Evolutionary conservation across 73 alveolate genomes (phyloP).

Genomic region (Tetrahymena malaccensis): DNA sequence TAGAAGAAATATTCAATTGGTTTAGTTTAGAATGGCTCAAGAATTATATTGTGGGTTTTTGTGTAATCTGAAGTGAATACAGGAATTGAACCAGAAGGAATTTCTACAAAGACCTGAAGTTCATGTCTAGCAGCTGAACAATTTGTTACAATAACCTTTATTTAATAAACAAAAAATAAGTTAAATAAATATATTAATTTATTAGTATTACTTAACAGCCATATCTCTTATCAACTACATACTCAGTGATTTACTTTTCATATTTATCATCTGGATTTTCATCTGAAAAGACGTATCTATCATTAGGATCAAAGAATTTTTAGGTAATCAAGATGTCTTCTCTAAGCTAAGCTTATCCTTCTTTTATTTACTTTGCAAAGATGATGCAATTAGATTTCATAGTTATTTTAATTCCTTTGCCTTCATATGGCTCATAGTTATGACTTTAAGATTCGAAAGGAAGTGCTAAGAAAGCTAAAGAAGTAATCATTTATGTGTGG

Average conservation of each 20-base stretch:
- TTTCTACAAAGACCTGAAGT: constrained; percentile 67
- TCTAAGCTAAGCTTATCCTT: constrained; percentile 61
- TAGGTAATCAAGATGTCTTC: constrained; percentile 71
- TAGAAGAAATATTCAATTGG: constrained; percentile 66
- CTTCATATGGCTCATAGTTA: constrained; percentile 53
- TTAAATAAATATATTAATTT: neutral
- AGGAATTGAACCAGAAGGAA: constrained; percentile 90
- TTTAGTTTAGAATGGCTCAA: constrained; percentile 68
- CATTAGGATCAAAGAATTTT: constrained; percentile 55
- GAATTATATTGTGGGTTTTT: constrained; percentile 43
- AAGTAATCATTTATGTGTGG: constrained; percentile 51
- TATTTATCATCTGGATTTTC: constrained; percentile 36
- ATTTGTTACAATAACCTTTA: constrained; percentile 72
- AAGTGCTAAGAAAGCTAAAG: constrained; percentile 66
- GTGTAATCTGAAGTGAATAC: constrained; percentile 53
- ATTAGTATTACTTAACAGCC: constrained; percentile 50
- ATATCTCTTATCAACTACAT: constrained; percentile 63
- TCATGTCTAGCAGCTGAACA: constrained; percentile 56
- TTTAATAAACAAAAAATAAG: neutral
- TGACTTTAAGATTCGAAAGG: constrained; percentile 65
- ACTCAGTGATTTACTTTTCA: constrained; percentile 61
- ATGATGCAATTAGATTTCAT: constrained; percentile 50
- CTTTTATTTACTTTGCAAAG: constrained; percentile 74
- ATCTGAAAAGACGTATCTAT: constrained; percentile 26
- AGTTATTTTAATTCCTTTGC: constrained; percentile 57